Percentiles rank a stretch among this genome's conserved stretches.
phyloP scores from a whole-genome alignment of 2,329 filamentous ascomycete genomes.

The Arthrobotrys conoides region DNA sequence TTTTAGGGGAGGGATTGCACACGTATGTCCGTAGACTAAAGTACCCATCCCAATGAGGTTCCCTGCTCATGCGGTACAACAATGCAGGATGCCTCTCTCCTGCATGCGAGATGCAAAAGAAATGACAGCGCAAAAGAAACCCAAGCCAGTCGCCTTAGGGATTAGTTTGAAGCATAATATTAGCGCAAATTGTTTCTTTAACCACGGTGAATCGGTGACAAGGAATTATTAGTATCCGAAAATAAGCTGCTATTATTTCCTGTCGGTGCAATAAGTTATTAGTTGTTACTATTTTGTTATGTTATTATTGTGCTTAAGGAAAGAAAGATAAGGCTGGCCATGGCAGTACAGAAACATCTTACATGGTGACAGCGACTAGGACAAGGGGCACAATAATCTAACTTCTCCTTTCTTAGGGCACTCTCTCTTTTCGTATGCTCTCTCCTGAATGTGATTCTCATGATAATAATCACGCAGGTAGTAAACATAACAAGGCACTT shows the following conservation, averaged over 20 bases:
- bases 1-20: slow-evolving; percentile 36
- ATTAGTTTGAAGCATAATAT: slow-evolving; percentile 41
- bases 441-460: slow-evolving; percentile 60
- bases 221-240: slow-evolving; percentile 55
- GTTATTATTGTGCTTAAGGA: neutral
- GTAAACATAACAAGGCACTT: slow-evolving; percentile 43
- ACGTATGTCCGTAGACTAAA: slow-evolving; percentile 14
- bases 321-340: slow-evolving; percentile 57
- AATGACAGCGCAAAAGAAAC: slow-evolving; percentile 46
- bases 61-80: slow-evolving; percentile 60
- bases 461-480: slow-evolving; percentile 58
- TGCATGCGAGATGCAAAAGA: slow-evolving; percentile 49
- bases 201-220: slow-evolving; percentile 50
- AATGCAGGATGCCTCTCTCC: slow-evolving; percentile 58
- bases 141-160: slow-evolving; percentile 45
- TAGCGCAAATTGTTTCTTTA: slow-evolving; percentile 32
- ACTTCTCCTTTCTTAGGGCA: slow-evolving; percentile 55
- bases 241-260: slow-evolving; percentile 47
- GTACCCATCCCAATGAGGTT: slow-evolving; percentile 25
- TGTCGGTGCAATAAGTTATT: slow-evolving; percentile 26
- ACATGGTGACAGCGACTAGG: slow-evolving; percentile 49
- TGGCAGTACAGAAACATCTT: slow-evolving; percentile 35
- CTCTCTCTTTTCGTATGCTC: slow-evolving; percentile 49
- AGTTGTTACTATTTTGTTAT: slow-evolving; percentile 24
- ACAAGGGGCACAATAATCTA: slow-evolving; percentile 48